Evolutionary conservation across 2,329 filamentous ascomycete species (phyloP).

Genomic region (Gnomoniopsis sp.): DNA sequence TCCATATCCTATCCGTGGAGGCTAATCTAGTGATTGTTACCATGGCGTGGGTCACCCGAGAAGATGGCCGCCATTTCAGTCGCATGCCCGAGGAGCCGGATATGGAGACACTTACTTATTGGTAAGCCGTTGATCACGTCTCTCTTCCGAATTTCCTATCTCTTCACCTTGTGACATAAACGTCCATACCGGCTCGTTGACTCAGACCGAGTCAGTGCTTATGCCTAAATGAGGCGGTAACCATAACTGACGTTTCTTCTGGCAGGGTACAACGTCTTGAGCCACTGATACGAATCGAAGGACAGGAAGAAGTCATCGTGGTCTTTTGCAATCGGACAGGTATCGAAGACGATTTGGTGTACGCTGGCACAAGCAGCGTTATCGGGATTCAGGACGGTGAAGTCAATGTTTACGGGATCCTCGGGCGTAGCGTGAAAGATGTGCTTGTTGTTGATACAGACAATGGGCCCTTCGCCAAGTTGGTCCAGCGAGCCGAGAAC

Average conservation of each 20-base stretch:
- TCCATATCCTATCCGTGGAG: conserved; percentile 51
- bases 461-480: conserved; percentile 29
- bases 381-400: conserved; percentile 54
- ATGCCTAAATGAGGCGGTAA: not conserved
- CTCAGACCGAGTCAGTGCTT: too few relatives aligned
- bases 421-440: conserved; percentile 59
- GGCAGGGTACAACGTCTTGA: conserved; percentile 54
- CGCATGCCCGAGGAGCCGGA: conserved; percentile 47
- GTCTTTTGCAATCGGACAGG: conserved; percentile 63
- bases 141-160: not conserved
- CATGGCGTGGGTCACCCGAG: conserved; percentile 70
- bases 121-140: conserved; percentile 31
- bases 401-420: conserved; percentile 56
- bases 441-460: conserved; percentile 57
- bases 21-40: conserved; percentile 65
- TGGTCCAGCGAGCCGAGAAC: conserved; percentile 30
- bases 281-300: conserved; percentile 44
- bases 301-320: conserved; percentile 50
- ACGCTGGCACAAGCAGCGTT: conserved; percentile 62
- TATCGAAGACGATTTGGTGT: conserved; percentile 54
- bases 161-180: not conserved
- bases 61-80: conserved; percentile 39
- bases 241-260: not conserved
- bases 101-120: conserved; percentile 62
- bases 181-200: too few relatives aligned